These are phyloP conservation scores for Endocarpon pusillum DNA, from an alignment of 495 filamentous ascomycete species.

Conservation along the genomic window DNA sequence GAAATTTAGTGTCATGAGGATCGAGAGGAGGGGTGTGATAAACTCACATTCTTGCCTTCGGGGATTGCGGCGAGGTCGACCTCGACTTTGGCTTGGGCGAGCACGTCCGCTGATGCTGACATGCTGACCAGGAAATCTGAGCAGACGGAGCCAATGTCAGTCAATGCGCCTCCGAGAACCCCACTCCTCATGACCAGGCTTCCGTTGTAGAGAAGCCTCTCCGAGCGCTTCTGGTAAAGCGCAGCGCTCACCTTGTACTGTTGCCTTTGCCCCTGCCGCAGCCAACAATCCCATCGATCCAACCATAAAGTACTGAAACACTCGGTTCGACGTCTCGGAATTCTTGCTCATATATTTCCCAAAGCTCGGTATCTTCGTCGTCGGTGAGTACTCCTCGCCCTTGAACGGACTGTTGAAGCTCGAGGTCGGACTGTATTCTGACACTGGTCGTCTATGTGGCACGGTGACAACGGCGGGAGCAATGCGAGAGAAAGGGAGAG, in stretches of 20 bases:
- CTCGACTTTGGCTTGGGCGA: slow-evolving; percentile 99
- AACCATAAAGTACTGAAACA: slow-evolving; percentile 97
- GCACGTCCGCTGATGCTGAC: slow-evolving; percentile 95
- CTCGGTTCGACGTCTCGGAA: slow-evolving; percentile 48
- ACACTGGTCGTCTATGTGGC: slow-evolving; percentile 28
- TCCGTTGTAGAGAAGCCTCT: background rate
- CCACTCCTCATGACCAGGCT: slow-evolving; percentile 1
- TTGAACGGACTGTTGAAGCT: slow-evolving; percentile 36
- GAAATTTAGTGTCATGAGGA: background rate
- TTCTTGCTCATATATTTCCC: slow-evolving; percentile 63
- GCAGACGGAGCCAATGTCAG: slow-evolving; percentile 3
- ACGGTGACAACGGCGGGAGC: slow-evolving; percentile 31
- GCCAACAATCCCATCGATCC: slow-evolving; percentile 81
- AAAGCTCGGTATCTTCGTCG: slow-evolving; percentile 75
- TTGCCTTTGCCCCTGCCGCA: slow-evolving; percentile 88
- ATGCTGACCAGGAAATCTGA: slow-evolving; percentile 98
- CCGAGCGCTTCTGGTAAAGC: too few species aligned
- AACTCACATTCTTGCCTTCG: slow-evolving; percentile 95
- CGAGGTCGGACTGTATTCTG: slow-evolving; percentile 28
- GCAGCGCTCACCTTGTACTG: slow-evolving; percentile 71
- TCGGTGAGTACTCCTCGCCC: slow-evolving; percentile 24
- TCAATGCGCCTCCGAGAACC: slow-evolving; percentile 2
- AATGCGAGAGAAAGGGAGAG: slow-evolving; percentile 19
- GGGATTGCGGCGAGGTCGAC: slow-evolving; percentile 82
- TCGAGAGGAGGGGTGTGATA: background rate